These are phyloP conservation scores for Leishmania lainsoni DNA, from an alignment of 208 protist genomes.

Conservation along the genomic window DNA sequence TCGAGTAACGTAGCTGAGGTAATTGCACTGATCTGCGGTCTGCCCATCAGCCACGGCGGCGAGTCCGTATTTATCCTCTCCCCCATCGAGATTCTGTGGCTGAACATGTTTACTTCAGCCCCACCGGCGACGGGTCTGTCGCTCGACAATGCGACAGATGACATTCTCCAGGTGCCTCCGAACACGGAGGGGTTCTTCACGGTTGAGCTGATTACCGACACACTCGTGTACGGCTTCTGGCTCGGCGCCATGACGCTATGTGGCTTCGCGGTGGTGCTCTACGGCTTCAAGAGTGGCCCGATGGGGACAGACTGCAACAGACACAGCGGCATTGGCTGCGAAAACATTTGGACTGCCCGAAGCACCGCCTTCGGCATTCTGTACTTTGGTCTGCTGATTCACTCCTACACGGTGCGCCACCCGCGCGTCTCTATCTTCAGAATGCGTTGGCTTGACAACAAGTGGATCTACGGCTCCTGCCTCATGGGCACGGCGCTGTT, in stretches of 20 bases:
- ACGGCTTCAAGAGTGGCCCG: constrained; percentile 64
- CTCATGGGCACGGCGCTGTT: constrained; percentile 60
- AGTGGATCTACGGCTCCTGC: constrained; percentile 74
- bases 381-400: constrained; percentile 88
- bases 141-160: constrained; percentile 68
- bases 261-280: constrained; percentile 71
- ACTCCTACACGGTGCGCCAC: constrained; percentile 91
- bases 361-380: constrained; percentile 82
- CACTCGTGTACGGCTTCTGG: constrained; percentile 83
- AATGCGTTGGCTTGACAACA: constrained; percentile 91
- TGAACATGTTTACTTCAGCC: constrained; percentile 89
- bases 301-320: constrained; percentile 72
- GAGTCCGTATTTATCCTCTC: constrained; percentile 82
- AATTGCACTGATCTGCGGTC: constrained; percentile 85
- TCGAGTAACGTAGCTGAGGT: constrained; percentile 91
- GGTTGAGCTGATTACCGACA: constrained; percentile 80
- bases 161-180: constrained; percentile 82
- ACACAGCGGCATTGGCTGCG: constrained; percentile 43
- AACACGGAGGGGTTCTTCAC: constrained; percentile 84
- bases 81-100: constrained; percentile 93
- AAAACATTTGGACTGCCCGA: constrained; percentile 74
- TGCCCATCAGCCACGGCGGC: constrained; percentile 71
- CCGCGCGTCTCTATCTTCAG: constrained; percentile 70
- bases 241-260: constrained; percentile 64
- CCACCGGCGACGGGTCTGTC: constrained; percentile 82